These are phyloP conservation scores for Alternaria ethzedia DNA, from an alignment of 2,329 filamentous ascomycete species.

Conservation along the genomic window DNA sequence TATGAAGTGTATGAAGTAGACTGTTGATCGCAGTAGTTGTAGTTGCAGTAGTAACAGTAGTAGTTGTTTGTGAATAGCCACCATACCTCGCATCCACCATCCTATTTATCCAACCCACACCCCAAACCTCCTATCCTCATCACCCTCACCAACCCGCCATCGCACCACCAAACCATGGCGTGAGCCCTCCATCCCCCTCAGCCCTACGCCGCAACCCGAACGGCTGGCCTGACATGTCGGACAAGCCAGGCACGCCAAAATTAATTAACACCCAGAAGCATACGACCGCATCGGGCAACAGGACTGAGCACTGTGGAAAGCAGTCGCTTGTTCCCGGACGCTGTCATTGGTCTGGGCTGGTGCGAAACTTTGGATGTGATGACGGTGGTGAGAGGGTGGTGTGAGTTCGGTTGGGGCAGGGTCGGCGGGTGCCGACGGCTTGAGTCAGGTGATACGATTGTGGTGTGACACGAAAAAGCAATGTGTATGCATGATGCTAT, in stretches of 20 bases:
- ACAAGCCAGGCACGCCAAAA: background rate
- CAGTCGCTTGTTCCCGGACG: conserved; percentile 8
- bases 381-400: conserved; percentile 31
- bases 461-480: conserved; percentile 7
- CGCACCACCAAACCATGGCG: conserved; percentile 7
- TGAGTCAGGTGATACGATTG: conserved; percentile 9
- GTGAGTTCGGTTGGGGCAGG: conserved; percentile 21
- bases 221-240: conserved; percentile 9
- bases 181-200: background rate
- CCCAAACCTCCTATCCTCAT: background rate
- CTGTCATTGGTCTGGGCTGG: background rate
- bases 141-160: background rate
- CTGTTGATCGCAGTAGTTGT: background rate
- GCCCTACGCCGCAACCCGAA: background rate
- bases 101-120: background rate
- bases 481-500: background rate
- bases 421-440: conserved; percentile 30
- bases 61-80: background rate
- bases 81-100: background rate
- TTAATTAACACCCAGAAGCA: too few species aligned
- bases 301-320: background rate
- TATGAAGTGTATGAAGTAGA: background rate
- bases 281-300: conserved; percentile 2
- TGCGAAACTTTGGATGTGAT: background rate
- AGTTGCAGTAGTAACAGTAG: background rate